Conservation (phyloP, 176 grass and related monocot species). For the Saccharum spontaneum region DNA sequence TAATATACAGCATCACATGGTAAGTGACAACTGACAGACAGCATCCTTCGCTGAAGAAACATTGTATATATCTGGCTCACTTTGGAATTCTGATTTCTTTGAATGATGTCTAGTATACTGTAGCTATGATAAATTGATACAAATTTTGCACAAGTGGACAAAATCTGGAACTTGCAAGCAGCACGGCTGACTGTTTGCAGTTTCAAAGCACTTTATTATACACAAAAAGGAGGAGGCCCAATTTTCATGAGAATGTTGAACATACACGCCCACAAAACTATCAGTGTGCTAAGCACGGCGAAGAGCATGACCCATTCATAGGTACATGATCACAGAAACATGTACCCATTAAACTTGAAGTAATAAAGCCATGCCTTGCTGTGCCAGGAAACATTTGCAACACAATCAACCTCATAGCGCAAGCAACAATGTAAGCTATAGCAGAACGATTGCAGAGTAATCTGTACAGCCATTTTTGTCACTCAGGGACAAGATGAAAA, state of each 20-base stretch:
- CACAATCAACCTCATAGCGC: too few relatives aligned
- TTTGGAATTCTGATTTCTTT: neutral
- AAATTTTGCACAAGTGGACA: neutral
- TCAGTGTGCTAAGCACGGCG: neutral
- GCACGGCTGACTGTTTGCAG: neutral
- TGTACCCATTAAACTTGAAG: neutral
- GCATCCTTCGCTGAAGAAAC: neutral
- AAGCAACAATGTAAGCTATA: too few relatives aligned
- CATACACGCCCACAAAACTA: neutral
- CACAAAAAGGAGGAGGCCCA: neutral
- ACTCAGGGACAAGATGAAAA: too few relatives aligned
- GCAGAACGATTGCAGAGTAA: too few relatives aligned
- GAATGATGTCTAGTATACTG: neutral
- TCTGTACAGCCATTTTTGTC: too few relatives aligned
- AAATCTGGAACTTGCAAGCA: neutral
- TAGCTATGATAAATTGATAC: slow-evolving; percentile 2
- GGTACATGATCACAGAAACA: too few relatives aligned
- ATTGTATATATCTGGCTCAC: neutral
- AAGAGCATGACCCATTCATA: neutral
- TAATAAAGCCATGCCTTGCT: too few relatives aligned
- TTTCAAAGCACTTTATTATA: neutral
- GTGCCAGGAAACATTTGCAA: too few relatives aligned
- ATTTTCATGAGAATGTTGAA: slow-evolving; percentile 5
- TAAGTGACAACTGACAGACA: neutral
- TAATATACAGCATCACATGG: neutral